phyloP scores from a whole-genome alignment of 768 basidiomycete genomes.

The Fomitopsis pulvina region DNA sequence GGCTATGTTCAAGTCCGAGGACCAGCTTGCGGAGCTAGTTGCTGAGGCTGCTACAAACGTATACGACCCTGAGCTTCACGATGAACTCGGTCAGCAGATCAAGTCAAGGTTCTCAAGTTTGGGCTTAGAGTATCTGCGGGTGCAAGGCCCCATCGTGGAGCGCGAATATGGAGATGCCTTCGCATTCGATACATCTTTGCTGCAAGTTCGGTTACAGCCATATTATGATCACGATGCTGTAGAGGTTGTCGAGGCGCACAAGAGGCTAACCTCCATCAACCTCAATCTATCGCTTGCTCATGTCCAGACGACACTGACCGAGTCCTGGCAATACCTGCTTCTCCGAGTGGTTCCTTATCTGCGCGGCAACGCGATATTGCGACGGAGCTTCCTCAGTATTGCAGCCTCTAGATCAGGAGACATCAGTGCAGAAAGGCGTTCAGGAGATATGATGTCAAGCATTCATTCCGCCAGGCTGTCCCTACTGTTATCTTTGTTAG shows the following conservation, averaged over 20 bases:
- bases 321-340: slow-evolving; percentile 74
- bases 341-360: slow-evolving; percentile 58
- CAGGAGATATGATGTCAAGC: slow-evolving; percentile 79
- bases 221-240: slow-evolving; percentile 34
- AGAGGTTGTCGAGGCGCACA: slow-evolving; percentile 44
- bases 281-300: slow-evolving; percentile 83
- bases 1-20: slow-evolving; percentile 50
- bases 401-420: slow-evolving; percentile 59
- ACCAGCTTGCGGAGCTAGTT: slow-evolving; percentile 59
- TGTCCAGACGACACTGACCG: slow-evolving; percentile 64
- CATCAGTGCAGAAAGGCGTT: slow-evolving; percentile 61
- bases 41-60: slow-evolving; percentile 63
- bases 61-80: slow-evolving; percentile 69
- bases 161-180: slow-evolving; percentile 81
- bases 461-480: slow-evolving; percentile 73
- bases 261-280: slow-evolving; percentile 67
- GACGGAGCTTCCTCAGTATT: slow-evolving; percentile 48
- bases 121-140: slow-evolving; percentile 55
- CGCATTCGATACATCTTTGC: slow-evolving; percentile 55
- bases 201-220: slow-evolving; percentile 55
- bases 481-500: slow-evolving; percentile 70
- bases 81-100: slow-evolving; percentile 46
- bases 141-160: slow-evolving; percentile 53
- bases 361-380: slow-evolving; percentile 49
- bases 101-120: slow-evolving; percentile 51